Evolutionary conservation across 2,329 filamentous ascomycete genomes (phyloP), one percentile per base, ranked within the genome.

Genomic region (Cordyceps cateniannulata): DNA sequence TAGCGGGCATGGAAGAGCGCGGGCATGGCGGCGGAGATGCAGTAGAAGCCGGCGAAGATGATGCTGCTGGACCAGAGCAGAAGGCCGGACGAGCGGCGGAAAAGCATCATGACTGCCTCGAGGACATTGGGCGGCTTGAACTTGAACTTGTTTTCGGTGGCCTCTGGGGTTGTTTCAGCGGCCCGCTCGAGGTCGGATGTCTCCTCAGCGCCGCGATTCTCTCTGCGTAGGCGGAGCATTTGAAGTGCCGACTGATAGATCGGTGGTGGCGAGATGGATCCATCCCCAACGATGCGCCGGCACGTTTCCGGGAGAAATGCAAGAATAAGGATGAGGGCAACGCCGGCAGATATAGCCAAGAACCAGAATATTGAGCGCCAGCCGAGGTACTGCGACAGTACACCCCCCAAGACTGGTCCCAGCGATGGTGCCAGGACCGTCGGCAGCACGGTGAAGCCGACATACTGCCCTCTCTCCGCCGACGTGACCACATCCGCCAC

Each of bases 361-460:
- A 86, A 85, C 83, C 84, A 87, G 66, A 88, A 88, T 29, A 86
- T 82, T 35, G 77, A 74, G 35, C 79, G 74, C 85, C 85, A 88
- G 1, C 82, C 82, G 0, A 85, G 72, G 53, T 78, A 82, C 51
- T 85, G 75, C 4, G 77, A 76, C 2, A 88, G 73, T 0, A 85
- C 63, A 1, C 85, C 85, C 1, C 85, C 85, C 16, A 87, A 74
- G 12, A 87, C 76, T 0, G 86, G 85, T 0, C 82, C 79, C 3
- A 82, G 58, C 0, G 77, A 73, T 5, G 78, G 78, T 0, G 73
- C 80, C 1, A 87, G 67, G 0, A 85, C 76, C 0, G 72, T 69
- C 1, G 77, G 81, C 22, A 77, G 71, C 22, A 76, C 77, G 25
- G 77, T 82, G 65, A 79, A 78, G 45, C 79, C 84, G 57, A 88